These are phyloP conservation scores for Linnemannia zychae DNA, from an alignment of 192 early-diverging fungal genomes.

Conservation along the genomic window DNA sequence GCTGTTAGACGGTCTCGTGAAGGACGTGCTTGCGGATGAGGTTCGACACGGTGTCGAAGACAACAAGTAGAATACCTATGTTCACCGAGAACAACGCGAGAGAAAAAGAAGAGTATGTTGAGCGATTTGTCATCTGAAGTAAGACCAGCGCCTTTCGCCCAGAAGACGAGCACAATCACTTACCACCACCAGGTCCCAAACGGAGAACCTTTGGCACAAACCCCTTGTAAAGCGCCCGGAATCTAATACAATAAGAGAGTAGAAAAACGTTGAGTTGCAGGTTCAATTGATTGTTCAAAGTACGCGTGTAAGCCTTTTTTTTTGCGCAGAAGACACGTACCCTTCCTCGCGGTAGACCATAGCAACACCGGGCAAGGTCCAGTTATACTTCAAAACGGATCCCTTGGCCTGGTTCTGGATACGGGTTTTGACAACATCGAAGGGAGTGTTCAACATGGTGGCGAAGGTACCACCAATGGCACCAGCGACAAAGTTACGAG, in stretches of 20 bases:
- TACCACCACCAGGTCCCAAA: conserved; percentile 83
- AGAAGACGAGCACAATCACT: not conserved
- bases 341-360: conserved; percentile 93
- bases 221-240: conserved; percentile 93
- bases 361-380: conserved; percentile 82
- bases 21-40: conserved; percentile 86
- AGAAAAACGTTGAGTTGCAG: conserved; percentile 1
- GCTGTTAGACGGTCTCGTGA: conserved; percentile 12
- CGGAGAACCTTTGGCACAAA: conserved; percentile 94
- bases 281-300: not conserved
- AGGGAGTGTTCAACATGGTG: conserved; percentile 94
- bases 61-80: conserved; percentile 84
- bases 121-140: no score
- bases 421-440: conserved; percentile 97
- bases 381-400: conserved; percentile 87
- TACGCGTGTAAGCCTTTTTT: not conserved
- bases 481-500: conserved; percentile 92
- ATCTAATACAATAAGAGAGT: conserved; percentile 44
- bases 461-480: conserved; percentile 94
- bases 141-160: not conserved
- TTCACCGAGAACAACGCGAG: not conserved
- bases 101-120: not conserved
- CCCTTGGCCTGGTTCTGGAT: conserved; percentile 87
- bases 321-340: conserved; percentile 54
- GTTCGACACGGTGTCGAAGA: conserved; percentile 88